These are phyloP conservation scores for Russula earlei DNA, from an alignment of 768 basidiomycete species.

Conservation along the genomic window DNA sequence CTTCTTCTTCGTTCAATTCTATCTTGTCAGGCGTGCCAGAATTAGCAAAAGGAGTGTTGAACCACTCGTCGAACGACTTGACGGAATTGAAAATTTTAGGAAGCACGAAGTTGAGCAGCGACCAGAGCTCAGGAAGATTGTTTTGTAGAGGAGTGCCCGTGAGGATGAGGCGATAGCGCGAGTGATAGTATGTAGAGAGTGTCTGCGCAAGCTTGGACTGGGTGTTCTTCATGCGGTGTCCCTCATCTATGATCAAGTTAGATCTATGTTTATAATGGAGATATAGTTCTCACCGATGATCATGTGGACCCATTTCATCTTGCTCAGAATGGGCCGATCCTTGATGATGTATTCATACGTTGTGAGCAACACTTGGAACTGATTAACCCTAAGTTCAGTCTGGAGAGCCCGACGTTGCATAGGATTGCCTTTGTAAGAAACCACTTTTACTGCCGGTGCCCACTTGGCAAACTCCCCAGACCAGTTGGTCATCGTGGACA, in stretches of 20 bases:
- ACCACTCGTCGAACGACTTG: slow-evolving; percentile 99
- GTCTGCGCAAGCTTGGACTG: slow-evolving; percentile 85
- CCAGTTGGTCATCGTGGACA: slow-evolving; percentile 98
- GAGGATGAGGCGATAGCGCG: slow-evolving; percentile 85
- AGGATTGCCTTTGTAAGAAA: slow-evolving; percentile 92
- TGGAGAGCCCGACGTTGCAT: slow-evolving; percentile 70
- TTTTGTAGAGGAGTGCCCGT: slow-evolving; percentile 96
- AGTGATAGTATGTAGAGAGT: slow-evolving; percentile 85
- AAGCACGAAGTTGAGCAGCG: slow-evolving; percentile 88
- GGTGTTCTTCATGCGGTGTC: slow-evolving; percentile 97
- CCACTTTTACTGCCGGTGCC: slow-evolving; percentile 72
- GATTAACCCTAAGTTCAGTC: slow-evolving; percentile 61
- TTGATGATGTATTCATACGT: slow-evolving; percentile 98
- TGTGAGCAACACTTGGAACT: slow-evolving; percentile 88
- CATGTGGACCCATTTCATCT: slow-evolving; percentile 95
- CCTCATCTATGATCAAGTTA: slow-evolving; percentile 55
- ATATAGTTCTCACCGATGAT: slow-evolving; percentile 67
- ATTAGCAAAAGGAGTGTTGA: slow-evolving; percentile 98
- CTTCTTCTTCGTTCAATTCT: slow-evolving; percentile 99
- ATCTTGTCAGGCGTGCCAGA: slow-evolving; percentile 98
- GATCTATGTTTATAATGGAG: neutral
- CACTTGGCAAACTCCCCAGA: slow-evolving; percentile 94
- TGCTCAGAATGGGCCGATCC: slow-evolving; percentile 82
- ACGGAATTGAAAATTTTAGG: slow-evolving; percentile 98
- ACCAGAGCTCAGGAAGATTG: slow-evolving; percentile 93